Conservation (phyloP, 106 monocot genomes). For the Apostasia shenzhenica region DNA sequence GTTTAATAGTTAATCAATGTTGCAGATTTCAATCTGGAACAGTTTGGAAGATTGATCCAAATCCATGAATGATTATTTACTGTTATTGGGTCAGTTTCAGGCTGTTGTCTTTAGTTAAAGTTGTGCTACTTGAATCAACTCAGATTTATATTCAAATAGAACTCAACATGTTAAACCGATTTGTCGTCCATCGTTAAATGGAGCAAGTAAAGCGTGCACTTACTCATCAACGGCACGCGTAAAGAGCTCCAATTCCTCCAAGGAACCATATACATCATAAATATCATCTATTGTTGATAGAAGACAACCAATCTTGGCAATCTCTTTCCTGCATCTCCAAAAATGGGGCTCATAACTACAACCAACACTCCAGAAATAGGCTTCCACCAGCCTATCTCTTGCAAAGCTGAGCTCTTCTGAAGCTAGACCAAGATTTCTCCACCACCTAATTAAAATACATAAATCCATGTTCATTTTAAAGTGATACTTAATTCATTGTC, state of each 20-base stretch:
- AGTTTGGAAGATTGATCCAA: no score
- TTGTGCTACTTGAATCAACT: no score
- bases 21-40: no score
- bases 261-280: slow-evolving; percentile 32
- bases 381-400: slow-evolving; percentile 37
- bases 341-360: slow-evolving; percentile 14
- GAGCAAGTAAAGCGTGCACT: background rate
- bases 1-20: no score
- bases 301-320: slow-evolving; percentile 15
- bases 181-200: background rate
- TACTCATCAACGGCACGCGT: slow-evolving; percentile 25
- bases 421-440: slow-evolving; percentile 16
- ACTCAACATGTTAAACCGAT: no score
- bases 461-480: background rate
- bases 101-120: no score
- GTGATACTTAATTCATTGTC: background rate
- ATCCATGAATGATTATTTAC: no score
- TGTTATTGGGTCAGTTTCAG: no score
- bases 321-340: slow-evolving; percentile 9
- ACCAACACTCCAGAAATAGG: slow-evolving; percentile 20
- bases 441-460: slow-evolving; percentile 26
- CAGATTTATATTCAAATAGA: no score
- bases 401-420: slow-evolving; percentile 21
- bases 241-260: slow-evolving; percentile 36
- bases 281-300: slow-evolving; percentile 30